Evolutionary conservation across 345 rosid genomes (phyloP).

Genomic region (Lepidium aucheri): DNA sequence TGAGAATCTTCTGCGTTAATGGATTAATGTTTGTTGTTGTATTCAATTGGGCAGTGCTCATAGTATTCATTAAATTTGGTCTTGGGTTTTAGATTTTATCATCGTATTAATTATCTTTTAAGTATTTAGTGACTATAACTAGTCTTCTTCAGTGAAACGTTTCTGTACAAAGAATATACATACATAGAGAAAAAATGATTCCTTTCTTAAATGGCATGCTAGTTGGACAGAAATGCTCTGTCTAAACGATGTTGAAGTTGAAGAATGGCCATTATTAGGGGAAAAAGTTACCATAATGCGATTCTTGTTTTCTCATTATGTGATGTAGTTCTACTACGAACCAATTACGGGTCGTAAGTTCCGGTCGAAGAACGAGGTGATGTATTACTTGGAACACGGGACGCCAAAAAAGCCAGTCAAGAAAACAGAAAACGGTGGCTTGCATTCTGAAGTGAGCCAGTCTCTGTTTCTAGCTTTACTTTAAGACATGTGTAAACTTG

Average conservation of each 20-base stretch:
- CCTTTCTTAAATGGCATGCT: background rate
- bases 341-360: conserved; percentile 29
- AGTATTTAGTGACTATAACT: background rate
- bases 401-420: background rate
- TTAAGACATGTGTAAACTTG: background rate
- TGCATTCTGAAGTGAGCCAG: conserved; percentile 29
- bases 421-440: conserved; percentile 13
- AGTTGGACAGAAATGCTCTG: too few species aligned
- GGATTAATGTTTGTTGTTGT: background rate
- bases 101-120: background rate
- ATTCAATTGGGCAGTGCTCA: background rate
- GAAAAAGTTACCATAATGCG: background rate
- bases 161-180: background rate
- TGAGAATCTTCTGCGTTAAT: background rate
- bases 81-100: background rate
- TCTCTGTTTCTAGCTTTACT: background rate
- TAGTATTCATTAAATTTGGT: background rate
- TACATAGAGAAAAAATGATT: background rate
- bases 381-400: conserved; percentile 29
- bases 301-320: background rate
- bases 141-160: background rate
- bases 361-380: conserved; percentile 31
- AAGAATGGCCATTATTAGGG: background rate
- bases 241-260: background rate
- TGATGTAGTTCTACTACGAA: conserved; percentile 31